These are phyloP conservation scores for Alternaria brassicicola DNA, from an alignment of 2,329 filamentous ascomycete genomes.

Conservation along the genomic window DNA sequence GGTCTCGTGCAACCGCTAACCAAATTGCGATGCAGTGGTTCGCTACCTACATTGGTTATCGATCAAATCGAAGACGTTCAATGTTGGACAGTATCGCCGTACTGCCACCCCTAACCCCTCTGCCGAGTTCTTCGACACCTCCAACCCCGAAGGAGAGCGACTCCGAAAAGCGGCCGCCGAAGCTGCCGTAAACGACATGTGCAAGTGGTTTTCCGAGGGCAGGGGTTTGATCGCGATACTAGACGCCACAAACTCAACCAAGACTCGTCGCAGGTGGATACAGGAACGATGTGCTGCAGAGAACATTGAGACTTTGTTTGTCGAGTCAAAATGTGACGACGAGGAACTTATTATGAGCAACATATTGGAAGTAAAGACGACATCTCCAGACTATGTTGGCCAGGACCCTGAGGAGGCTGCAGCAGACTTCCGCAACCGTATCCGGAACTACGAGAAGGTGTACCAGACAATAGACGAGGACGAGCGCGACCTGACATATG, in stretches of 20 bases:
- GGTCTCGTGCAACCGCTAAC: slow-evolving; percentile 15
- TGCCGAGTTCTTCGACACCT: slow-evolving; percentile 93
- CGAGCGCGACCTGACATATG: slow-evolving; percentile 86
- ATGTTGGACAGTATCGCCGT: slow-evolving; percentile 94
- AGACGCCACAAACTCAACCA: slow-evolving; percentile 96
- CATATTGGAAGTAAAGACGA: slow-evolving; percentile 96
- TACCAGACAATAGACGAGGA: slow-evolving; percentile 93
- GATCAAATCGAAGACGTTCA: slow-evolving; percentile 92
- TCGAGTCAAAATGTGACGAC: slow-evolving; percentile 96
- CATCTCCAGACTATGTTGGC: slow-evolving; percentile 90
- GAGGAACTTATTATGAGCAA: slow-evolving; percentile 98
- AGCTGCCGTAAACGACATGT: slow-evolving; percentile 91
- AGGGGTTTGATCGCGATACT: slow-evolving; percentile 89
- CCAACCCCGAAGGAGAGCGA: slow-evolving; percentile 88
- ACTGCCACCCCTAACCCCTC: slow-evolving; percentile 86
- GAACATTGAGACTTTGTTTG: slow-evolving; percentile 88
- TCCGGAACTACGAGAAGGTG: slow-evolving; percentile 95
- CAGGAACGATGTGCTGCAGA: slow-evolving; percentile 76
- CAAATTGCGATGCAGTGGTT: slow-evolving; percentile 40
- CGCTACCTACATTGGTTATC: slow-evolving; percentile 97
- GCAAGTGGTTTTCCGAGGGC: slow-evolving; percentile 81
- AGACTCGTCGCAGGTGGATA: slow-evolving; percentile 88
- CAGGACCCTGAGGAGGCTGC: slow-evolving; percentile 93
- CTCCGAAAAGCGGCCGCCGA: slow-evolving; percentile 87
- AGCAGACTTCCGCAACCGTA: slow-evolving; percentile 89